Percentiles rank a stretch among this genome's conserved stretches.
Conservation (phyloP, 176 grass and related monocot species). For the Hsuehochloa calcarea region DNA sequence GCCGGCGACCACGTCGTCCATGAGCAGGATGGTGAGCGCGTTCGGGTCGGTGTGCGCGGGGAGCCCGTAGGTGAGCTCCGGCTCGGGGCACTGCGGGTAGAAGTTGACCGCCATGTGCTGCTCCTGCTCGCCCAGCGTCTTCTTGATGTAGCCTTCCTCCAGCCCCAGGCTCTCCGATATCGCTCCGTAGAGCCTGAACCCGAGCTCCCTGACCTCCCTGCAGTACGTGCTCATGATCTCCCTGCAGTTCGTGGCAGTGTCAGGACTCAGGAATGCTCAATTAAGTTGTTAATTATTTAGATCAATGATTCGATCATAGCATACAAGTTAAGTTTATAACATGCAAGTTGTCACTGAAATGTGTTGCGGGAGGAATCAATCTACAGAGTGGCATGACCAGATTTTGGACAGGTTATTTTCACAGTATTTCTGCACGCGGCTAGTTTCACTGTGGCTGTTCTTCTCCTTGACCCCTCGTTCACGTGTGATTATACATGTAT, state of each 20-base stretch:
- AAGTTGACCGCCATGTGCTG: slow-evolving; percentile 92
- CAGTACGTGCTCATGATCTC: slow-evolving; percentile 69
- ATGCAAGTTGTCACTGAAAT: not conserved
- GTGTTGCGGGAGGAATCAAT: not conserved
- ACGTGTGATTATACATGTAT: not conserved
- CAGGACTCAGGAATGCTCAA: not conserved
- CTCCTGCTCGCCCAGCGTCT: slow-evolving; percentile 66
- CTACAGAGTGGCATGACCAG: not conserved
- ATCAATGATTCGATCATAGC: not conserved
- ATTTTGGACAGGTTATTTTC: not conserved
- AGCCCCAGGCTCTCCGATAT: slow-evolving; percentile 70
- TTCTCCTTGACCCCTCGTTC: not conserved
- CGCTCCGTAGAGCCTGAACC: slow-evolving; percentile 51
- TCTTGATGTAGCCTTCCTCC: slow-evolving; percentile 53
- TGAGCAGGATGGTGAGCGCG: slow-evolving; percentile 82
- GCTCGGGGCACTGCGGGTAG: slow-evolving; percentile 73
- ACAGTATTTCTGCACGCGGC: not conserved
- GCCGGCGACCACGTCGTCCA: slow-evolving; percentile 72
- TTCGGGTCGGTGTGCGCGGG: slow-evolving; percentile 86
- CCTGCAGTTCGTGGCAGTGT: slow-evolving; percentile 14
- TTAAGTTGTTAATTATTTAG: not conserved
- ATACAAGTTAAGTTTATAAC: not conserved
- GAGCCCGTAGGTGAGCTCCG: slow-evolving; percentile 76
- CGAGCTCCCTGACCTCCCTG: slow-evolving; percentile 53
- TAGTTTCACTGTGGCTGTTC: not conserved